Evolutionary conservation across 345 rosid species (phyloP), one percentile per base, ranked within the genome.

Genomic region (Kernera saxatilis): DNA sequence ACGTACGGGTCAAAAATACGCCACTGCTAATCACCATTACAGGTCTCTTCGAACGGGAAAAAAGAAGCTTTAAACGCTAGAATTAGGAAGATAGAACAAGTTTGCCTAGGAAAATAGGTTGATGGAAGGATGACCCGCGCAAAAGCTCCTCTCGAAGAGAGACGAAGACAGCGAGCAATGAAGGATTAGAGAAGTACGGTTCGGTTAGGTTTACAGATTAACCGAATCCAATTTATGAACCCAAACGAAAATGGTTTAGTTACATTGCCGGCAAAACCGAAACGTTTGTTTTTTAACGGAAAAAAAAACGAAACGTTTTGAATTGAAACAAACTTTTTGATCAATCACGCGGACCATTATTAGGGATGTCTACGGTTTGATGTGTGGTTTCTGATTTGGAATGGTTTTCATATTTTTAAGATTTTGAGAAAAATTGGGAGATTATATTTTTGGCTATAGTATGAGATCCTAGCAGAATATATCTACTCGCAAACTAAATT

Each of bases 1-100:
- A 71, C 1, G 84, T 6, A 17, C 88, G 90, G 67, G 78, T 55
- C 51, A 85, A 59, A 61, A 63, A 66, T 4, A 76, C 60, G 59
- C 90, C 87, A 56, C 75, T 64, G 64, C 71, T 77, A 36, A 71
- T 45, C 54, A 84, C 15, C 91, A 88, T 85, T 58, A 14, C 0
- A 27, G 59, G 6, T 56, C n/a, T 44, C 41, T 73, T 25, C 7
- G 18, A 53, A 35, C 0, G 25, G 7, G 39, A n/a, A 14, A 19
- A 44, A 25, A 2, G 15, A 59, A 44, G 73, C 46, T 59, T 59
- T 15, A 14, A 41, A 54, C 30, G 2, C 19, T 17, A 22, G 10
- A 48, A 43, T 6, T 51, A 19, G 19, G 52, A 37, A 54, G 43
- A 7, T 18, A 40, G 55, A 27, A 12, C 12, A 35, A 32, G 50